Conservation (phyloP, 2,329 filamentous ascomycete genomes). For the Alternaria hordeiaustralica region DNA sequence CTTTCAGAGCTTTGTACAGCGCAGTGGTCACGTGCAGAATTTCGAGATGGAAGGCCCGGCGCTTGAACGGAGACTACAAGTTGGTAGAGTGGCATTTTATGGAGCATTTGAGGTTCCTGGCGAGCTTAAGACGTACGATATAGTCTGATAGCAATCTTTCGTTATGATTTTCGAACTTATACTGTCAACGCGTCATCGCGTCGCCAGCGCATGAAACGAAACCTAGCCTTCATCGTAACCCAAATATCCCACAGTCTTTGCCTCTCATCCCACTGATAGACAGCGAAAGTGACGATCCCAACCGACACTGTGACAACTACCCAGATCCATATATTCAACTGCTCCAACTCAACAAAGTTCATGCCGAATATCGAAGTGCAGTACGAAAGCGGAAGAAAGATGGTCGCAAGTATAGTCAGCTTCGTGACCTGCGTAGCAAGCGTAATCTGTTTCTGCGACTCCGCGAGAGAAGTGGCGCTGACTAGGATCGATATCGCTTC, state of each 20-base stretch:
- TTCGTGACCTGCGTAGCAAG: not conserved
- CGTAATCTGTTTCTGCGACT: not conserved
- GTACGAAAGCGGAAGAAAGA: not conserved
- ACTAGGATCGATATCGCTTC: not conserved
- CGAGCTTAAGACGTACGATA: not conserved
- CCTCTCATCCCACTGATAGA: not conserved
- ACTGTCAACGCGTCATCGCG: not conserved
- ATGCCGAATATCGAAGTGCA: not conserved
- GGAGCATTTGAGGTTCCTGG: not conserved
- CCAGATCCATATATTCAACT: not conserved
- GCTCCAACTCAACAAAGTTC: not conserved
- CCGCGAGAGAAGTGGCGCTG: not conserved
- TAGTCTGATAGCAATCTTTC: not conserved
- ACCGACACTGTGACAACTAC: not conserved
- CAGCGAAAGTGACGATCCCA: not conserved
- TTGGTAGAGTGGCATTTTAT: not conserved
- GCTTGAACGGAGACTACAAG: rapidly evolving
- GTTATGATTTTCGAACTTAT: not conserved
- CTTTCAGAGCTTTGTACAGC: not conserved
- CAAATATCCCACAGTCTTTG: not conserved
- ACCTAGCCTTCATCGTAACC: not conserved
- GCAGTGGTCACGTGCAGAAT: not conserved
- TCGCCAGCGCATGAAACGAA: not conserved
- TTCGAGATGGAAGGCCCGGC: not conserved
- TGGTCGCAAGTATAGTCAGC: not conserved